These are phyloP conservation scores for Epicoccum sorghinum DNA, from an alignment of 2,329 filamentous ascomycete species.

Conservation along the genomic window DNA sequence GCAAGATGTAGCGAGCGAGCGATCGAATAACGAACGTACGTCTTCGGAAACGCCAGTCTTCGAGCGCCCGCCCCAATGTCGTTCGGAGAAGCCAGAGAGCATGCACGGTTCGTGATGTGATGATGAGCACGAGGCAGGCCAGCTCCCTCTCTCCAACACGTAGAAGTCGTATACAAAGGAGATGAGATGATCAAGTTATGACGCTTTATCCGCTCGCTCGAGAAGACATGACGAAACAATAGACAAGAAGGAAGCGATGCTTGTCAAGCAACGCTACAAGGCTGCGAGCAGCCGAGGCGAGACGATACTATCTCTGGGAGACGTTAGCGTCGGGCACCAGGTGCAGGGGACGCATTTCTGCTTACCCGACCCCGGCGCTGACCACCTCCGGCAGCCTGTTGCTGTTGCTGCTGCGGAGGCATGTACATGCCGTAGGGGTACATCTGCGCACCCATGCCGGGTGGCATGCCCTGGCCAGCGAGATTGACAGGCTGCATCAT, in stretches of 20 bases:
- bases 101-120: constrained; percentile 35
- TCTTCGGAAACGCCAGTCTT: neutral
- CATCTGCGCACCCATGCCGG: constrained; percentile 40
- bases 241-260: constrained; percentile 22
- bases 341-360: constrained; percentile 30
- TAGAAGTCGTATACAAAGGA: constrained; percentile 29
- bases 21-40: constrained; percentile 7
- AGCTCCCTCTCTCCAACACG: constrained; percentile 39
- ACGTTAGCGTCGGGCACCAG: constrained; percentile 30
- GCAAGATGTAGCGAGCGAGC: constrained; percentile 11
- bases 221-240: constrained; percentile 24
- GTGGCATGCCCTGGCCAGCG: constrained; percentile 45
- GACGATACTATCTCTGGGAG: constrained; percentile 34
- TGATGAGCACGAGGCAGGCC: constrained; percentile 38
- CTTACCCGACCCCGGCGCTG: constrained; percentile 62
- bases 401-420: constrained; percentile 49
- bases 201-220: constrained; percentile 25
- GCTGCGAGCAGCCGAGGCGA: constrained; percentile 2
- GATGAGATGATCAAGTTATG: constrained; percentile 25
- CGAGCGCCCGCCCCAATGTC: neutral
- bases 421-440: constrained; percentile 62
- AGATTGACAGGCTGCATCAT: constrained; percentile 58
- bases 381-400: constrained; percentile 52
- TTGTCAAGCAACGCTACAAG: constrained; percentile 1
- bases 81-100: constrained; percentile 18